Conservation (phyloP, 1,139 yeast genomes). For the Zygosaccharomyces sapae region DNA sequence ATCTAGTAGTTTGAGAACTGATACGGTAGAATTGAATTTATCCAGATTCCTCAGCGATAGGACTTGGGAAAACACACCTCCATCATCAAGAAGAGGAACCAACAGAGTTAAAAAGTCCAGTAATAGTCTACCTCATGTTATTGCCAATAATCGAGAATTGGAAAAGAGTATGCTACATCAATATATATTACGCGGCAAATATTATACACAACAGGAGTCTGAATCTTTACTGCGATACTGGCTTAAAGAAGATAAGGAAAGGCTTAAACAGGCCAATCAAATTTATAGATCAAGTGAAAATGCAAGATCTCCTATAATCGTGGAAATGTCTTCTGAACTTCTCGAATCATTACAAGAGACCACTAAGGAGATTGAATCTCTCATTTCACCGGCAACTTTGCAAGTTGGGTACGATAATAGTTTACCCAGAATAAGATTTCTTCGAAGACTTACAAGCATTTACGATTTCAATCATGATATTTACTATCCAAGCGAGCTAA, state of each 20-base stretch:
- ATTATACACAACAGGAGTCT: slow-evolving; percentile 25
- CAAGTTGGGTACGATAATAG: slow-evolving; percentile 24
- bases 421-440: slow-evolving; percentile 36
- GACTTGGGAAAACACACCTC: not conserved
- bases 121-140: not conserved
- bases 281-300: slow-evolving; percentile 48
- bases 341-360: slow-evolving; percentile 21
- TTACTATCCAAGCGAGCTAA: slow-evolving; percentile 50
- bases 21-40: slow-evolving; percentile 8
- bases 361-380: slow-evolving; percentile 20
- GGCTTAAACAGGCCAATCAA: slow-evolving; percentile 50
- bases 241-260: slow-evolving; percentile 20
- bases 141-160: not conserved
- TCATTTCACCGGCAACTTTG: slow-evolving; percentile 33
- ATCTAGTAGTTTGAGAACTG: not conserved
- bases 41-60: slow-evolving; percentile 5
- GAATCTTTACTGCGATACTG: slow-evolving; percentile 13
- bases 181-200: slow-evolving; percentile 15
- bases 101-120: not conserved
- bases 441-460: slow-evolving; percentile 37
- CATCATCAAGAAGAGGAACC: not conserved
- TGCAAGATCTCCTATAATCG: slow-evolving; percentile 47
- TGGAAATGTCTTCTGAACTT: slow-evolving; percentile 36
- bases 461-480: slow-evolving; percentile 47
- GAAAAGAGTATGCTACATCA: slow-evolving; percentile 9